Conservation (phyloP, 805 yeast genomes). For the Grigorovia transvaalensis region DNA sequence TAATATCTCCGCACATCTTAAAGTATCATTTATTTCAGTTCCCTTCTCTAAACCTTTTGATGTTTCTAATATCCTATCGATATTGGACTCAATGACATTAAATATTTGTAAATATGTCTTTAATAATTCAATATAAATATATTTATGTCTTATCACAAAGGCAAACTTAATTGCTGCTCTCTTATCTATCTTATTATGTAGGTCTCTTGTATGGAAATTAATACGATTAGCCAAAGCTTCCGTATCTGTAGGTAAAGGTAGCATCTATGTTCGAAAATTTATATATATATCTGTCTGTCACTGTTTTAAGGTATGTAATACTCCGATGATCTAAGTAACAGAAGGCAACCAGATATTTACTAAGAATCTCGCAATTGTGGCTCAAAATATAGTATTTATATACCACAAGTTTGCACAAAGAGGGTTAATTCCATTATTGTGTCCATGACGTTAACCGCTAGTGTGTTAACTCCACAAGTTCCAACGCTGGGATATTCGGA, state of each 20-base stretch:
- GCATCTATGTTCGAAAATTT: conserved; percentile 7
- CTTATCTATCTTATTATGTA: conserved; percentile 62
- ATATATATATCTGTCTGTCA: background rate
- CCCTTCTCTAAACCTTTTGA: background rate
- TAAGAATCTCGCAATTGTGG: background rate
- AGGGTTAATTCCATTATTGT: background rate
- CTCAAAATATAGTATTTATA: background rate
- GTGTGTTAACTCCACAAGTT: background rate
- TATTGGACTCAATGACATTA: conserved; percentile 45
- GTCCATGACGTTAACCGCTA: background rate
- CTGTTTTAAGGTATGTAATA: background rate
- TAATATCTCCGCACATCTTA: conserved; percentile 36
- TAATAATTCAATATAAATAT: conserved; percentile 70
- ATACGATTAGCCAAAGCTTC: conserved; percentile 82
- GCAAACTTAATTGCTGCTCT: conserved; percentile 61
- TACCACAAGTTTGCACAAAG: background rate
- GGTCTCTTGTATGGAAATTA: conserved; percentile 52
- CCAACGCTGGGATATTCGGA: background rate
- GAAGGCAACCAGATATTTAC: background rate
- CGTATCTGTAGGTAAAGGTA: conserved; percentile 69
- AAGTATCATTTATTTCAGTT: conserved; percentile 32
- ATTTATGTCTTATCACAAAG: conserved; percentile 63
- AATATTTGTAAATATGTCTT: conserved; percentile 65
- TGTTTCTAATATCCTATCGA: conserved; percentile 14
- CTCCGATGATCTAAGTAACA: no score